Conservation (phyloP, 2,329 filamentous ascomycete genomes). For the Penicillium concentricum region DNA sequence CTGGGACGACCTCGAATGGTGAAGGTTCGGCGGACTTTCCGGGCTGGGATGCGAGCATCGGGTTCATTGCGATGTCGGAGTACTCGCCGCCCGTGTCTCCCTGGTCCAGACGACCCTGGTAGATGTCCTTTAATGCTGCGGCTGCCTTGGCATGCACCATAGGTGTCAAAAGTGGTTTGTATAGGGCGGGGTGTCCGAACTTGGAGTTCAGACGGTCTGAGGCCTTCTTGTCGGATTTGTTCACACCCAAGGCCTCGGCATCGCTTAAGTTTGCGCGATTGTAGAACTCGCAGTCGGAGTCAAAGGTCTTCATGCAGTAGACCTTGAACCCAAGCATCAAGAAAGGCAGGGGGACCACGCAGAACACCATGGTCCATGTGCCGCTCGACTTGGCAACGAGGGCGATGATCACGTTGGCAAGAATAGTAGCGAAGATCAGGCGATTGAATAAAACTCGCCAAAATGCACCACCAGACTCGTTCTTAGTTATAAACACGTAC, state of each 20-base stretch:
- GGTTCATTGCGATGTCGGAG: conserved; percentile 76
- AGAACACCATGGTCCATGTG: conserved; percentile 64
- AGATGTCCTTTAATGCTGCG: conserved; percentile 80
- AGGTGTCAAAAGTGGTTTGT: conserved; percentile 83
- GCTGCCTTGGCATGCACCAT: conserved; percentile 94
- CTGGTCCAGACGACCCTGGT: conserved; percentile 72
- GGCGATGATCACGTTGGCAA: conserved; percentile 77
- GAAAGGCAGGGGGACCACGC: conserved; percentile 72
- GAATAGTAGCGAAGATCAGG: conserved; percentile 75
- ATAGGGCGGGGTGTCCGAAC: conserved; percentile 89
- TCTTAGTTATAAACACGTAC: conserved; percentile 96
- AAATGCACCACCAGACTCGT: conserved; percentile 87
- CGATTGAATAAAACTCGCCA: conserved; percentile 93
- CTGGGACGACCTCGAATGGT: conserved; percentile 87
- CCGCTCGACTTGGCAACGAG: conserved; percentile 72
- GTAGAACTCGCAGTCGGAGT: conserved; percentile 78
- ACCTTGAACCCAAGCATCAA: conserved; percentile 81
- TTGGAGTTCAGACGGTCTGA: conserved; percentile 68
- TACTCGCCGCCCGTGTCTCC: conserved; percentile 48
- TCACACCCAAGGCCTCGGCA: conserved; percentile 42
- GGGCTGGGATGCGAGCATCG: conserved; percentile 65
- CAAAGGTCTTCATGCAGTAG: conserved; percentile 75
- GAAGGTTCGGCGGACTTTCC: conserved; percentile 57
- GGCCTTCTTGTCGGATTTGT: conserved; percentile 40
- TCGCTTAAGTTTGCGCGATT: conserved; percentile 62